phyloP scores from a whole-genome alignment of 108 stramenopile genomes.

The Conticribra weissflogii region DNA sequence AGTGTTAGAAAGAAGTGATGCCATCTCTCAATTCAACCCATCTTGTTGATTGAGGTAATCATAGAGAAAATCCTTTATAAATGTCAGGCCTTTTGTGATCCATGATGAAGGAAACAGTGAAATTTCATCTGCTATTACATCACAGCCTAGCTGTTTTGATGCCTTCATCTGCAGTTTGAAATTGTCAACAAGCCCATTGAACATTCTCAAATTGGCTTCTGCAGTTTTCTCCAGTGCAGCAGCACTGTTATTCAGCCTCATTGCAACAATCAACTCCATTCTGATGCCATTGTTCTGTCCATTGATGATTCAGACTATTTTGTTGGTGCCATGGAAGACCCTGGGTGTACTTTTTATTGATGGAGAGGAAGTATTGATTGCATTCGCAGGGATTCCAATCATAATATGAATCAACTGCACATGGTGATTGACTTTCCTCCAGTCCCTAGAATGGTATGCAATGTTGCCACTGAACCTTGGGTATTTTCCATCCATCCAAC shows the following conservation, averaged over 20 bases:
- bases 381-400: not conserved
- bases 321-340: not conserved
- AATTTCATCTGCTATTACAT: too few species aligned
- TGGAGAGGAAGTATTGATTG: not conserved
- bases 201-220: not conserved
- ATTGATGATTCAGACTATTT: not conserved
- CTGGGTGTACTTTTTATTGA: not conserved
- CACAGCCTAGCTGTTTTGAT: too few species aligned
- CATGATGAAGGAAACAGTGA: not conserved
- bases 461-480: too few species aligned
- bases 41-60: constrained; percentile 15
- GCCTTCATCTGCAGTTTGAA: too few species aligned
- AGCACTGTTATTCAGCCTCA: not conserved
- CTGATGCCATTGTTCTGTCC: not conserved
- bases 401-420: not conserved
- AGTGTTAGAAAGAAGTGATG: not conserved
- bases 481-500: too few species aligned
- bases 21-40: constrained; percentile 22
- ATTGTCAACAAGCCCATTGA: not conserved
- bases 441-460: too few species aligned
- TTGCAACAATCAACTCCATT: not conserved
- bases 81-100: not conserved
- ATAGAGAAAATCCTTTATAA: constrained; percentile 12
- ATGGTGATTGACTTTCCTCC: too few species aligned
- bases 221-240: not conserved